phyloP scores from a whole-genome alignment of 1,284 basidiomycete species.

The Chiua sp. region DNA sequence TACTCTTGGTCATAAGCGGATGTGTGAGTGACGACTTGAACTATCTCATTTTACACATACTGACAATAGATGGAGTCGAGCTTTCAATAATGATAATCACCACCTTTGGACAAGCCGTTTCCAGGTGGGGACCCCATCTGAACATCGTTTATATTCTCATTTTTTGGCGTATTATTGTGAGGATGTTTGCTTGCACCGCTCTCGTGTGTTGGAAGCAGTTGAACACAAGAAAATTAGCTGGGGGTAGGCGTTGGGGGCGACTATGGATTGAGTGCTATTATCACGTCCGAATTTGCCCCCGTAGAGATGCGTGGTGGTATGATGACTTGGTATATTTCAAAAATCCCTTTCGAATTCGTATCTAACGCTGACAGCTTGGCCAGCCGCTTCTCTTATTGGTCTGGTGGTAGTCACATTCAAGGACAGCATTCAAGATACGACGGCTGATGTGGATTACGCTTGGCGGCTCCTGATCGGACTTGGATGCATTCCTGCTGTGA shows the following conservation, averaged over 20 bases:
- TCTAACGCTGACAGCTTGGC: constrained; percentile 1
- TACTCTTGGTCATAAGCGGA: constrained; percentile 51
- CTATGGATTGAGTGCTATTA: constrained; percentile 52
- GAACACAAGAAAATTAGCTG: constrained; percentile 35
- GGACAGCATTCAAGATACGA: constrained; percentile 41
- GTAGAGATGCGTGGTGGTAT: constrained; percentile 56
- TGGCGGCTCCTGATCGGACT: constrained; percentile 55
- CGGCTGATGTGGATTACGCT: constrained; percentile 39
- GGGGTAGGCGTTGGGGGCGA: constrained; percentile 63
- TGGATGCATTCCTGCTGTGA: constrained; percentile 50
- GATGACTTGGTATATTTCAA: no score
- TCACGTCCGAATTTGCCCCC: constrained; percentile 64
- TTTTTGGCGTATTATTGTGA: constrained; percentile 53
- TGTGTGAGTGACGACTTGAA: constrained; percentile 14
- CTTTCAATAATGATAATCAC: constrained; percentile 56
- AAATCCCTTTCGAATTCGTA: no score
- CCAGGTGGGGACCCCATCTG: constrained; percentile 55
- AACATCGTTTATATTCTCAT: constrained; percentile 62
- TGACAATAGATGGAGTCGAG: constrained; percentile 55
- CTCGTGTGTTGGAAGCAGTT: background rate
- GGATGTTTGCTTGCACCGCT: constrained; percentile 15
- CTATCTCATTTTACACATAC: background rate
- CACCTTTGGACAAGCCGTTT: constrained; percentile 50
- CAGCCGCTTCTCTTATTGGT: constrained; percentile 56
- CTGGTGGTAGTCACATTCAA: constrained; percentile 61